Base-by-base conservation (phyloP, 371 early-diverging fungal species). In the Mucor indicus region DNA sequence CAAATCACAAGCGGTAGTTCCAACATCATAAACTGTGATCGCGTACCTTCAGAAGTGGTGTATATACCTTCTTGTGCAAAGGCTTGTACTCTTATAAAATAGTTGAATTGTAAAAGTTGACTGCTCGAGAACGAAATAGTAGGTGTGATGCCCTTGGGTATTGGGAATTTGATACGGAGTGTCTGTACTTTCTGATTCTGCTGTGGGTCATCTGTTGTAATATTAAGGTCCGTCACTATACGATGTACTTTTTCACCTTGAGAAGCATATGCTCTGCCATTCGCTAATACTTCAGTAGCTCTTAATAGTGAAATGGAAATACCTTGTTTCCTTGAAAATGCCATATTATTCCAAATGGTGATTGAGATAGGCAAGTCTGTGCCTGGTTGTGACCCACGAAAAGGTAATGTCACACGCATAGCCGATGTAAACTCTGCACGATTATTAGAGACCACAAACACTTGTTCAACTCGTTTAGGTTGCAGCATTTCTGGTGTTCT, bases 1-100 rank as follows among this genome's bases (percentile, higher is more conserved):
- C 60, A 54, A 16, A 60, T 23, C 0, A 30, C 27, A 46, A 60
- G 55, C 1, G 60, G 60, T 31, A 60, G 13, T 21, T 60, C 60
- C 0, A 55, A 38, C 10, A 37, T 29, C 51, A 60, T 49, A 23
- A 50, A 55, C 13, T 60, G 37, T 11, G 46, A 44, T 44, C 21
- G 21, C 15, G 17, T 38, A 13, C 42, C 51, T 11, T 55, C 48
- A 0, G 43, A 17, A 3, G 55, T 42, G 3, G 38, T 45, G 37
- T 60, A 60, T 0, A 39, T 19, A 1, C 60, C 60, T 15, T 46
- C 39, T 29, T 60, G 60, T 15, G 60, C 60, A 35, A 38, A 47
- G 0, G 51, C 51, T 29, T 55, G 44, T 0, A 50, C 50, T 12
- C 60, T 41, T 12, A 60, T 50, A 31, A 38, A 51, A 37, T 60